Evolutionary conservation across 1,139 yeast genomes (phyloP), one percentile per base, ranked within the genome.

Genomic region (Nakaseomyces sp.): DNA sequence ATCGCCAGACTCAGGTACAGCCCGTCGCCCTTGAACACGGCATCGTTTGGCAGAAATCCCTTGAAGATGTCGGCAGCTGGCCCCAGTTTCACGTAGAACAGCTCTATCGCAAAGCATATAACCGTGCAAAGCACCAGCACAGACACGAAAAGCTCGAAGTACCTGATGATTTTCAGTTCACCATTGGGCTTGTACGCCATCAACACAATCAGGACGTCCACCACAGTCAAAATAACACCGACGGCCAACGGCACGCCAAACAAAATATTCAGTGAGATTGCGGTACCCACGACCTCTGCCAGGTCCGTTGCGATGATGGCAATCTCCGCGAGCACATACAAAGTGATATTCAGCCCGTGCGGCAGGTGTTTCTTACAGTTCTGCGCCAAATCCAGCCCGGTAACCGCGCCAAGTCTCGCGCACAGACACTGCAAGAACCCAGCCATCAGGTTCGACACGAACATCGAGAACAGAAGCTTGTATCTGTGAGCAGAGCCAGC

Each of bases 281-380:
- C 91, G 1, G 88, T 79, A 1, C 93, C 93, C 26, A 83, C 84
- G 26, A 83, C 89, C 57, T 83, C 93, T 1, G 91, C 91, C 55
- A 83, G 68, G 59, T 83, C 93, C 0, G 93, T 83, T 12, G 89
- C 88, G 31, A 83, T 77, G 48, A 82, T 82, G 10, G 89, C 88
- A 40, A 81, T 59, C 54, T 83, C 91, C 0, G 91, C 84, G 53
- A 83, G 67, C 1, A 73, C 65, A 53, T 82, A 83, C 47, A 82
- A 61, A 16, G 72, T 59, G 40, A 81, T 52, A 54, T 82, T 83
- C 50, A 80, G 59, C 55, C 73, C 72, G 39, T 64, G 65, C 1
- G 85, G 81, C 25, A 83, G 64, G 56, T 81, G 79, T 49, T 73
- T 68, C 40, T 83, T 71, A 60, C 91, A 83, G 70, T 80, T 79